Conservation (phyloP, 2,329 filamentous ascomycete genomes). For the Atkinsonella texensis region DNA sequence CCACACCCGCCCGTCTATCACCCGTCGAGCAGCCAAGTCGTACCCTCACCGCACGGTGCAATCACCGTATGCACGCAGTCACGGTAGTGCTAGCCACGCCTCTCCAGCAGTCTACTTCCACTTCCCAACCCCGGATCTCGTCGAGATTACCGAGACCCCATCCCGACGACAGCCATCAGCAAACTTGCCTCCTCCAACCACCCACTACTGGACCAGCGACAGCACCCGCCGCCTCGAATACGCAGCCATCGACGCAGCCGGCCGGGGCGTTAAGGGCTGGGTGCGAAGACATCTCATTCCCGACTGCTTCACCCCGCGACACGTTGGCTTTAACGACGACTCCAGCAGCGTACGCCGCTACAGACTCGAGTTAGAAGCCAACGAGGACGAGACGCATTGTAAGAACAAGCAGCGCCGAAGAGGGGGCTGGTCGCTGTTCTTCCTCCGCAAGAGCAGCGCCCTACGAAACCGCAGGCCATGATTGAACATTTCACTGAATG, state of each 20-base stretch:
- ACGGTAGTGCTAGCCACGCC: slow-evolving; percentile 19
- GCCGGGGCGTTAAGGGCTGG: slow-evolving; percentile 48
- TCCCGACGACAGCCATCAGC: slow-evolving; percentile 2
- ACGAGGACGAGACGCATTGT: slow-evolving; percentile 18
- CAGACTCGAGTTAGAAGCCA: slow-evolving; percentile 43
- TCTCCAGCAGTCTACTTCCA: slow-evolving; percentile 33
- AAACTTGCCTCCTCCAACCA: slow-evolving; percentile 40
- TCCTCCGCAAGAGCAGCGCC: slow-evolving; percentile 15
- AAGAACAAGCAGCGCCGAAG: slow-evolving; percentile 10
- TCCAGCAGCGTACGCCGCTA: slow-evolving; percentile 52
- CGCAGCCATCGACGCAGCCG: slow-evolving; percentile 52
- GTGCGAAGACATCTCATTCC: slow-evolving; percentile 44
- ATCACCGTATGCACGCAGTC: slow-evolving; percentile 21
- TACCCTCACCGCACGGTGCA: slow-evolving; percentile 19
- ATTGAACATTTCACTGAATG: too few relatives aligned
- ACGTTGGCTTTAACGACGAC: slow-evolving; percentile 48
- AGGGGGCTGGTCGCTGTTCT: slow-evolving; percentile 19
- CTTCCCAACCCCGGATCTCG: slow-evolving; percentile 33
- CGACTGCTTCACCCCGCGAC: slow-evolving; percentile 46
- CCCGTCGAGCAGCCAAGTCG: slow-evolving; percentile 29
- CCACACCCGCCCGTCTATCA: slow-evolving; percentile 29
- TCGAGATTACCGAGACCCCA: slow-evolving; percentile 12
- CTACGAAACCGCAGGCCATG: too few relatives aligned
- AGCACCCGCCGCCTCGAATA: slow-evolving; percentile 51
- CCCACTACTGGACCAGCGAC: slow-evolving; percentile 57